These are phyloP conservation scores for Xylaria telfairii DNA, from an alignment of 495 filamentous ascomycete species.

Conservation along the genomic window DNA sequence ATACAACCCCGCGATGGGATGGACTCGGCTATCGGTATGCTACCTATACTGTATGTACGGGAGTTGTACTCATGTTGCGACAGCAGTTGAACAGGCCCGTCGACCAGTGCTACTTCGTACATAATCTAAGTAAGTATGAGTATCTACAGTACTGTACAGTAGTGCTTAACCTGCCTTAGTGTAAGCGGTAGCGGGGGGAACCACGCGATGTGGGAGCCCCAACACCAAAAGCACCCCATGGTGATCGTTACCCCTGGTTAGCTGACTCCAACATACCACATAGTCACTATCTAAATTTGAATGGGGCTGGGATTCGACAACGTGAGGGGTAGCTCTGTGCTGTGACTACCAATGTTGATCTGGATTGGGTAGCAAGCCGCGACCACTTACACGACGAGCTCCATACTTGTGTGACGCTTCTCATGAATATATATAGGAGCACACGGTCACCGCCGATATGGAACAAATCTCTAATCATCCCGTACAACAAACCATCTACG, in stretches of 20 bases:
- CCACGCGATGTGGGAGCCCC: conserved; percentile 5
- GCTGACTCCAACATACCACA: conserved; percentile 14
- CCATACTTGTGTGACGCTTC: background rate
- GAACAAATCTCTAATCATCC: background rate
- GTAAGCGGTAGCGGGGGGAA: conserved; percentile 7
- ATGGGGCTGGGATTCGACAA: background rate
- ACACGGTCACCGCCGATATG: background rate
- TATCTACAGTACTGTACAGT: background rate
- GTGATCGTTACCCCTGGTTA: conserved; percentile 21
- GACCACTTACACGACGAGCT: background rate
- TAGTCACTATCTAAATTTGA: background rate
- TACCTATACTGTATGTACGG: background rate
- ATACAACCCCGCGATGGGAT: background rate
- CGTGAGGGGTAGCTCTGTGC: conserved; percentile 15
- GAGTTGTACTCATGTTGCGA: background rate
- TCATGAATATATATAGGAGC: conserved; percentile 4
- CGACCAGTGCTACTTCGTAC: background rate
- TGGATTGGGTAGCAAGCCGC: background rate
- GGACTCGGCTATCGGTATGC: no score
- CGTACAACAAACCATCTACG: background rate
- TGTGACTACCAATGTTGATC: background rate
- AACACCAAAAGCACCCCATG: conserved; percentile 19
- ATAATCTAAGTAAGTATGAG: background rate
- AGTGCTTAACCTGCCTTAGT: no score
- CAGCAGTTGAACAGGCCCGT: background rate